A percentile compares a stretch with the other conserved stretches of the same genome.
phyloP scores from a whole-genome alignment of 2,329 filamentous ascomycete genomes.

The Aspergillus aculeatinus region DNA sequence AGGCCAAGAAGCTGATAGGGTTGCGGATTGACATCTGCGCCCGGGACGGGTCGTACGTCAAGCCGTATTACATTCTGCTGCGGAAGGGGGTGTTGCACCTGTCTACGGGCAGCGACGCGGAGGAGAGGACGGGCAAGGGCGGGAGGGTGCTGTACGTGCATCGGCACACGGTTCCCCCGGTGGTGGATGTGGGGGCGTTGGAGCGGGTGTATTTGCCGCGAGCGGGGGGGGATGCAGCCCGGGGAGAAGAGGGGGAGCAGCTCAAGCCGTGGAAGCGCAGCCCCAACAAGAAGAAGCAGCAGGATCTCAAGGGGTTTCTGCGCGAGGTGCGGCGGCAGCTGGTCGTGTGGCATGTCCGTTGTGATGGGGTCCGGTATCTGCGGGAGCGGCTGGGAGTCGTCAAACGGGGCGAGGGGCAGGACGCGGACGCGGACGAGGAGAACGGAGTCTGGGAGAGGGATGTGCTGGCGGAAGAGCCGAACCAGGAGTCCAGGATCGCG shows the following conservation, averaged over 20 bases:
- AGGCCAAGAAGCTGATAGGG: slow-evolving; percentile 37
- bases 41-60: slow-evolving; percentile 40
- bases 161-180: slow-evolving; percentile 47
- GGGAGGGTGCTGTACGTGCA: slow-evolving; percentile 35
- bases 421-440: slow-evolving; percentile 15
- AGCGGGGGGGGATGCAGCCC: slow-evolving; percentile 3
- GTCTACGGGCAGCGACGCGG: no score
- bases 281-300: slow-evolving; percentile 18
- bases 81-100: slow-evolving; percentile 14
- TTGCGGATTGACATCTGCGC: slow-evolving; percentile 44
- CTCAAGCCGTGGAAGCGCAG: slow-evolving; percentile 22
- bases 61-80: slow-evolving; percentile 47
- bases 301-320: slow-evolving; percentile 39
- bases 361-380: slow-evolving; percentile 38
- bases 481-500: slow-evolving; percentile 9
- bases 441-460: slow-evolving; percentile 17
- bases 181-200: slow-evolving; percentile 42
- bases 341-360: slow-evolving; percentile 43
- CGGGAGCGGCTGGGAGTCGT: slow-evolving; percentile 32
- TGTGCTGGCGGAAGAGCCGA: slow-evolving; percentile 4
- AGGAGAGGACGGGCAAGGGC: no score
- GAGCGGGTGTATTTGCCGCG: slow-evolving; percentile 35
- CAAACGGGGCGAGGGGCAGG: slow-evolving; percentile 9
- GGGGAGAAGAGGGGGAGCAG: slow-evolving; percentile 14
- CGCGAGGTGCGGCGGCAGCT: slow-evolving; percentile 42